Conservation (phyloP, 2,329 filamentous ascomycete species). For the Peltaster fructicola region DNA sequence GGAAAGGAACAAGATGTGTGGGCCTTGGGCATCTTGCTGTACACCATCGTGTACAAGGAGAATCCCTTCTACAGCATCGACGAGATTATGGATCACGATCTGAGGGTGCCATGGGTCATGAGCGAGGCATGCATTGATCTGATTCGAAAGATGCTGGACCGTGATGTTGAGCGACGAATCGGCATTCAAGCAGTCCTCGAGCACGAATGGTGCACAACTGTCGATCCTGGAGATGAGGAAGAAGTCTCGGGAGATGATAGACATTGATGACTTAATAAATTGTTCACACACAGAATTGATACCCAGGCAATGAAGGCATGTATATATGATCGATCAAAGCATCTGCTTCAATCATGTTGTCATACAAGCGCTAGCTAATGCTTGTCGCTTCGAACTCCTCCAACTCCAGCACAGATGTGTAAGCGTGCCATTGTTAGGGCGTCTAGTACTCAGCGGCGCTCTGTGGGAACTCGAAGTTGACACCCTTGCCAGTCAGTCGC, state of each 20-base stretch:
- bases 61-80: constrained; percentile 98
- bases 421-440: constrained; percentile 5
- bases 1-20: constrained; percentile 97
- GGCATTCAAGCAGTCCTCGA: constrained; percentile 77
- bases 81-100: constrained; percentile 94
- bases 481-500: constrained; percentile 86
- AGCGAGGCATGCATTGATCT: constrained; percentile 87
- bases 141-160: constrained; percentile 78
- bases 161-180: constrained; percentile 65
- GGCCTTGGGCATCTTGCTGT: constrained; percentile 90
- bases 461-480: constrained; percentile 98
- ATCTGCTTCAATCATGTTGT: too few relatives aligned
- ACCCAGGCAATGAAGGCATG: not conserved
- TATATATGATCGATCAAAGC: constrained; percentile 2
- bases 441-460: constrained; percentile 64
- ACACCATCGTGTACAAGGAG: constrained; percentile 98
- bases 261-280: not conserved
- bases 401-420: too few relatives aligned
- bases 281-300: constrained; percentile 1
- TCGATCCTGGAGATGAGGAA: constrained; percentile 10
- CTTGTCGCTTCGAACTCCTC: too few relatives aligned
- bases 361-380: too few relatives aligned
- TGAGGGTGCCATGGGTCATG: constrained; percentile 75
- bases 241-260: constrained; percentile 1
- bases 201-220: constrained; percentile 57